Base-by-base conservation (phyloP, 2,329 filamentous ascomycete species). In the Botrytis squamosa region DNA sequence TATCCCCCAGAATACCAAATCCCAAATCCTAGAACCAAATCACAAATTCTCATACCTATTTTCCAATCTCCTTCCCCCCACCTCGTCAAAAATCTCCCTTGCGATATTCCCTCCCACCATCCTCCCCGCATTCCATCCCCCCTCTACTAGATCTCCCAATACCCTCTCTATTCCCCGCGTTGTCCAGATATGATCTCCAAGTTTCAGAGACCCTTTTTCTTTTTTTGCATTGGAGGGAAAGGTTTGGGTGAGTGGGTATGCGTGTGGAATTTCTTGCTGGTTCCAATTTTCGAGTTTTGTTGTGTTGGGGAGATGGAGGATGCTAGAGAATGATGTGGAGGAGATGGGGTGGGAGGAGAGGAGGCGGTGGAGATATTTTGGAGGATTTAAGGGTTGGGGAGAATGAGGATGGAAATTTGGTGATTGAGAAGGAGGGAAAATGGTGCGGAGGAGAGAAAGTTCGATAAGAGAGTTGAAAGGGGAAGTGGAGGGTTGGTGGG, bases 171-270 rank as follows among this genome's bases (percentile, higher is more conserved):
- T 38, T 22, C n/a, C 62, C 25, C 12, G 57, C 8, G 62, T 67
- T 7, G 49, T 69, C 70, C 70, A 72, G 10, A 67, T 40, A 7
- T 42, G n/a, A 8, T 59, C n/a, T 14, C 60, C 60, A 8, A 72
- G 14, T 33, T 25, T 55, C 2, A 55, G 25, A 55, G 12, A n/a
- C n/a, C 49, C 49, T n/a, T 55, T 55, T n/a, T 55, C 49, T 55
- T 52, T 10, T n/a, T n/a, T 3, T 55, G 49, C 3, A 20, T 22
- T 20, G 6, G 22, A 1, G 62, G 2, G 49, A 12, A n/a, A 55
- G 5, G 49, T 55, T 18, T 46, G 36, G 14, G 38, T 72, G 10
- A 20, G 4, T n/a, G 62, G 70, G 9, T 72, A 72, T 18, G 70
- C 70, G 5, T 66, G 25, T 12, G n/a, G 22, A 6, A 72, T 57